phyloP scores from a whole-genome alignment of 345 rosid genomes.

The Corymbia maculata region DNA sequence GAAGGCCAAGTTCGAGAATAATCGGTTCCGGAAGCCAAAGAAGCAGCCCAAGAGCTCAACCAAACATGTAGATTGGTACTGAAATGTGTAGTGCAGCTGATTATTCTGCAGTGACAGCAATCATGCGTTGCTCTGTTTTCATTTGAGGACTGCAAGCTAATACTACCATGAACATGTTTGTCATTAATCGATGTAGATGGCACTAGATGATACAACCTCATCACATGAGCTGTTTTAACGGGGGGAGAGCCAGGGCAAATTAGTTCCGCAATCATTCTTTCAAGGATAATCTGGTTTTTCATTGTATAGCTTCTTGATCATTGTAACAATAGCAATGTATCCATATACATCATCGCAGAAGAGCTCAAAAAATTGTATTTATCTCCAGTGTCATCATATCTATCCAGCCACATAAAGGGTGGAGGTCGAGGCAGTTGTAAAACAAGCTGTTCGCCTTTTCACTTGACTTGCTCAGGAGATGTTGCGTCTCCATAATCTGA shows the following conservation, averaged over 20 bases:
- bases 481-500: too few relatives aligned
- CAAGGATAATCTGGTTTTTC: neutral
- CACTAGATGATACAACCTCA: neutral
- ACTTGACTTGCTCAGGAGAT: neutral
- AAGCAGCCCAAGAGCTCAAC: constrained; percentile 60
- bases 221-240: neutral
- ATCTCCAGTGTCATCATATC: neutral
- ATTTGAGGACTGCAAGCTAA: neutral
- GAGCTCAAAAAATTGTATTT: neutral
- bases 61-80: constrained; percentile 60
- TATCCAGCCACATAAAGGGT: neutral
- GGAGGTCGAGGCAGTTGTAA: neutral
- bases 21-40: constrained; percentile 65
- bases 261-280: neutral
- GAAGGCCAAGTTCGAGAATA: constrained; percentile 80
- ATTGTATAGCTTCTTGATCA: neutral
- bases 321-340: neutral
- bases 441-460: neutral
- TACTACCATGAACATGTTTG: neutral
- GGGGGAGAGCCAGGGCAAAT: neutral
- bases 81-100: neutral
- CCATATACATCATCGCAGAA: neutral
- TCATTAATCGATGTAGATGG: neutral
- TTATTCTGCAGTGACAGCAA: neutral
- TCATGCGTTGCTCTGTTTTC: neutral